phyloP scores from a whole-genome alignment of 2,329 filamentous ascomycete genomes.

The Samsoniella hepiali region DNA sequence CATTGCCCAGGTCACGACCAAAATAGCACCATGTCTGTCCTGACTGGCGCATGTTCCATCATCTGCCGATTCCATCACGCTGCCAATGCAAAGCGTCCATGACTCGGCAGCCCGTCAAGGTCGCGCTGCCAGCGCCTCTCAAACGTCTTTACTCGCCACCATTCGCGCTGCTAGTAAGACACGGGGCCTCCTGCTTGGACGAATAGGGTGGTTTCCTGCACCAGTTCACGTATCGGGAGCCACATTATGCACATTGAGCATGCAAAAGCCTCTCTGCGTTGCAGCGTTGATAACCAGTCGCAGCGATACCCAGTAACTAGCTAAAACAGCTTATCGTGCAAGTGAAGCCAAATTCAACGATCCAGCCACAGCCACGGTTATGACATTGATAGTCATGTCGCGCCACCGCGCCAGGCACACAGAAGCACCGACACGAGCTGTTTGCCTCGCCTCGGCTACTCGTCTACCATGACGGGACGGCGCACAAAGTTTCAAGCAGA shows the following conservation, averaged over 20 bases:
- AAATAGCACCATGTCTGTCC: slow-evolving; percentile 6
- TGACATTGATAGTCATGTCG: neutral
- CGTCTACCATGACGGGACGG: neutral
- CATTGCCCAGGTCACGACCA: neutral
- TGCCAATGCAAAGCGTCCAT: neutral
- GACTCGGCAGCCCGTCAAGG: slow-evolving; percentile 1
- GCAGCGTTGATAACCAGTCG: neutral
- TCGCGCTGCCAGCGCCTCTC: neutral
- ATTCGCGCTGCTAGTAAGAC: neutral
- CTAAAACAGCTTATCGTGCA: neutral
- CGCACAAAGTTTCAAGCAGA: neutral
- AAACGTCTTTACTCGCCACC: neutral
- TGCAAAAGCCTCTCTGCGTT: neutral
- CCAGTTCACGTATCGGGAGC: slow-evolving; percentile 6
- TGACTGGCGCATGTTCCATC: neutral
- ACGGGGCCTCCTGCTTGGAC: neutral
- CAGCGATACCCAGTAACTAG: neutral
- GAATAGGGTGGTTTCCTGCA: slow-evolving; percentile 12
- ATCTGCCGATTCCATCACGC: slow-evolving; percentile 4
- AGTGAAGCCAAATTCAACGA: neutral
- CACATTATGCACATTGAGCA: slow-evolving; percentile 11
- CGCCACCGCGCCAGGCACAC: neutral
- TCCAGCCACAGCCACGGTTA: neutral
- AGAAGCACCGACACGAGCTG: neutral
- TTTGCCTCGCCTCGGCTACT: slow-evolving; percentile 2